Percentiles rank a stretch among this genome's conserved stretches.
Conservation (phyloP, 352 stramenopile species). For the Phytophthora boehmeriae region DNA sequence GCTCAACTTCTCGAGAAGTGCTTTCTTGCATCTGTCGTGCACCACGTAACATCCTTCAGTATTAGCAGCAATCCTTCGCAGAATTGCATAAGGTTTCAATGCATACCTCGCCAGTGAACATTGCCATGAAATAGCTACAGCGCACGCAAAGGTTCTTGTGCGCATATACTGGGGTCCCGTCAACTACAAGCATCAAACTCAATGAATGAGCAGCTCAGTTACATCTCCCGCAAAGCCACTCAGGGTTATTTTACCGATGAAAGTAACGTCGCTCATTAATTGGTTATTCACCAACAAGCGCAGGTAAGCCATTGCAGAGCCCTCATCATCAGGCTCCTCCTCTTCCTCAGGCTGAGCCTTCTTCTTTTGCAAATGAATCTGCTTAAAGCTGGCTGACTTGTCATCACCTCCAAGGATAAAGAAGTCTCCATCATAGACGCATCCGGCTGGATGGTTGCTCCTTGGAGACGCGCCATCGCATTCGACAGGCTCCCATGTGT, state of each 20-base stretch:
- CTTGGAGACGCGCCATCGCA: conserved; percentile 70
- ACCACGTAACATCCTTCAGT: neutral
- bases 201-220: neutral
- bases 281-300: conserved; percentile 81
- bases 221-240: too few species aligned
- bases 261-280: conserved; percentile 87
- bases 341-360: conserved; percentile 55
- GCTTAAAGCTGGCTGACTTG: conserved; percentile 91
- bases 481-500: conserved; percentile 64
- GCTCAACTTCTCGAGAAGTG: conserved; percentile 84
- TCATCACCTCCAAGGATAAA: conserved; percentile 96
- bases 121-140: conserved; percentile 94
- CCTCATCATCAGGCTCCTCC: conserved; percentile 36
- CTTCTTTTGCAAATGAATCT: conserved; percentile 86
- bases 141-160: conserved; percentile 93
- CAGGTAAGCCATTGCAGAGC: conserved; percentile 73
- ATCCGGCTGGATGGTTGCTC: conserved; percentile 93
- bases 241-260: conserved; percentile 56
- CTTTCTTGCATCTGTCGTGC: conserved; percentile 89
- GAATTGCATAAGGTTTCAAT: neutral
- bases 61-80: neutral
- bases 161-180: conserved; percentile 81
- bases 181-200: conserved; percentile 46
- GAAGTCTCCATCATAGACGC: conserved; percentile 90
- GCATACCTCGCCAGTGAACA: conserved; percentile 78